A percentile compares a stretch with the other conserved stretches of the same genome.
Evolutionary conservation across 2,329 filamentous ascomycete species (phyloP).

Genomic region (Paecilomyces formosus): DNA sequence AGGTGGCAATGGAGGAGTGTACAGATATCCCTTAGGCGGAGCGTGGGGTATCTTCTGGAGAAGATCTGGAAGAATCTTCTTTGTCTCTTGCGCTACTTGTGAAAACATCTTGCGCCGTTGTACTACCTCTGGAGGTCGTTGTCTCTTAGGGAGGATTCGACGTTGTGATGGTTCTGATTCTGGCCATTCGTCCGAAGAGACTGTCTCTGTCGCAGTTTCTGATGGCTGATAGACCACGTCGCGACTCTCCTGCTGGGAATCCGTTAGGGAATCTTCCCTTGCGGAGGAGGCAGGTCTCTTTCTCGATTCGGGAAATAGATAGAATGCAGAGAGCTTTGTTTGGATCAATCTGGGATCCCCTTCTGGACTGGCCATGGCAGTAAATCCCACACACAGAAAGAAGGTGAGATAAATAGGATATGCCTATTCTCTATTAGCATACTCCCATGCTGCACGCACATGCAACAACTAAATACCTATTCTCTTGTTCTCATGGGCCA

Average conservation of each 20-base stretch:
- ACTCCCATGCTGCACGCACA: not conserved
- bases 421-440: not conserved
- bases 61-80: conserved; percentile 39
- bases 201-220: conserved; percentile 1
- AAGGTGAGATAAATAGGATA: not conserved
- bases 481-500: not conserved
- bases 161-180: not conserved
- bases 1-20: conserved; percentile 28
- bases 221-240: not conserved
- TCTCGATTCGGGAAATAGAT: conserved; percentile 4
- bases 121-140: conserved; percentile 1
- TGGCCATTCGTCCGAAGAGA: not conserved
- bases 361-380: conserved; percentile 3
- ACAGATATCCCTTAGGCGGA: conserved; percentile 33
- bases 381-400: not conserved
- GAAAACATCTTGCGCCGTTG: conserved; percentile 24
- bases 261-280: not conserved
- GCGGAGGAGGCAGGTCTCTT: not conserved
- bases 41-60: conserved; percentile 37
- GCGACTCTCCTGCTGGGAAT: not conserved
- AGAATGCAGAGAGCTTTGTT: conserved; percentile 10
- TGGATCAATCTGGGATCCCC: conserved; percentile 8
- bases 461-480: not conserved
- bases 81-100: conserved; percentile 42
- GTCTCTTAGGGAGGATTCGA: not conserved